Evolutionary conservation across 2,329 filamentous ascomycete genomes (phyloP), one percentile per base, ranked within the genome.

Genomic region (Chalaropsis ovoidea): DNA sequence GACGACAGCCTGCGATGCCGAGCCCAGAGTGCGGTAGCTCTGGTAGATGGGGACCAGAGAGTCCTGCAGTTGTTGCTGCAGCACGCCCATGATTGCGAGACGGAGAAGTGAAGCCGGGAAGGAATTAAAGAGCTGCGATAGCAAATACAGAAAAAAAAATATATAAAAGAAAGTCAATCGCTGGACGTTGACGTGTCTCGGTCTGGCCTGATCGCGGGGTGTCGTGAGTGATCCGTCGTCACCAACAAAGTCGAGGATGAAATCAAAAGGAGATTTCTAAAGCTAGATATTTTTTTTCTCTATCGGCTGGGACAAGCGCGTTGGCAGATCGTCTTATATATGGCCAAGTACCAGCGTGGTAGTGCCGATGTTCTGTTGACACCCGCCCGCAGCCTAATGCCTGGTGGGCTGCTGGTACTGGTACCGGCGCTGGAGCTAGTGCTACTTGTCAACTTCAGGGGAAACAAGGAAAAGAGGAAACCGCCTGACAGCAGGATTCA

Each of bases 1-100:
- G 67, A 79, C 73, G 68, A 73, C 77, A 54, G 81, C 73, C 74
- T 84, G 81, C 67, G 76, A 74, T 35, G 72, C 77, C 31, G 76
- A 73, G 22, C 78, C 77, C 69, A 84, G 77, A 70, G 77, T 72
- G 62, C 76, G 75, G 73, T 81, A 80, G 70, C 79, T 76, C 70
- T 80, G 77, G 73, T 76, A 76, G 75, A 80, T 73, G 70, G 78
- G 81, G 35, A 65, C 60, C 69, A 74, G 64, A 62, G 68, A 65
- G 42, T 65, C 66, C 64, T 77, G 76, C 72, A 76, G 75, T 67
- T 80, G 70, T 43, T 82, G 77, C 70, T 84, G 79, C 68, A 85
- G 69, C 70, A 84, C 65, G 72, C 83, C 83, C 83, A 86, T 86
- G 70, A 68, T 71, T 69, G 68, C 62, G 22, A 69, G 56, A 68